Evolutionary conservation across 2,329 filamentous ascomycete species (phyloP).

Genomic region (Sclerotinia sclerotiorum): DNA sequence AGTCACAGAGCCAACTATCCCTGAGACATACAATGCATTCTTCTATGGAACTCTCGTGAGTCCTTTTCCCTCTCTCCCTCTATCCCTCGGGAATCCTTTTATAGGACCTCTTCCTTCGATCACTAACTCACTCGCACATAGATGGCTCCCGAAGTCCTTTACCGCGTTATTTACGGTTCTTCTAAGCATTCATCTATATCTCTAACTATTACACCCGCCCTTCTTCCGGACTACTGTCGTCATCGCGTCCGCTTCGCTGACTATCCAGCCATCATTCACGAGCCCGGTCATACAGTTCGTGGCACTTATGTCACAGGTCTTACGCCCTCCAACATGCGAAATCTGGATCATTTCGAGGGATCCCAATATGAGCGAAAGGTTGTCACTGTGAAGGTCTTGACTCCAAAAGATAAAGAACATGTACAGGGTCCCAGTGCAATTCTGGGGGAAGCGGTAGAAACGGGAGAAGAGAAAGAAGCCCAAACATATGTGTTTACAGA

Average conservation of each 20-base stretch:
- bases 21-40: conserved; percentile 29
- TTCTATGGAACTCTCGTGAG: conserved; percentile 31
- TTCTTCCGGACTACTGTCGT: conserved; percentile 73
- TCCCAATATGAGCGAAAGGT: conserved; percentile 63
- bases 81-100: too few relatives aligned
- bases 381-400: conserved; percentile 53
- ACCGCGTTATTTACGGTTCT: conserved; percentile 69
- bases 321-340: conserved; percentile 70
- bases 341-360: conserved; percentile 83
- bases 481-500: conserved; percentile 65
- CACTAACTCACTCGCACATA: conserved; percentile 31
- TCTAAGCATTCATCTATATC: conserved; percentile 44
- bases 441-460: conserved; percentile 25
- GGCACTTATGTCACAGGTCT: conserved; percentile 78
- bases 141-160: conserved; percentile 87
- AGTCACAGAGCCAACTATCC: conserved; percentile 25
- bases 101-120: background rate
- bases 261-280: conserved; percentile 75
- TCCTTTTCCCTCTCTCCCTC: background rate
- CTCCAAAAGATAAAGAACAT: background rate
- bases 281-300: conserved; percentile 59
- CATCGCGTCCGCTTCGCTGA: conserved; percentile 67
- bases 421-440: background rate
- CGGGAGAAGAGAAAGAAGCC: conserved; percentile 39
- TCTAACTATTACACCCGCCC: conserved; percentile 68